Evolutionary conservation across 805 yeast species (phyloP).

Genomic region (Saccharomycodes ludwigii): DNA sequence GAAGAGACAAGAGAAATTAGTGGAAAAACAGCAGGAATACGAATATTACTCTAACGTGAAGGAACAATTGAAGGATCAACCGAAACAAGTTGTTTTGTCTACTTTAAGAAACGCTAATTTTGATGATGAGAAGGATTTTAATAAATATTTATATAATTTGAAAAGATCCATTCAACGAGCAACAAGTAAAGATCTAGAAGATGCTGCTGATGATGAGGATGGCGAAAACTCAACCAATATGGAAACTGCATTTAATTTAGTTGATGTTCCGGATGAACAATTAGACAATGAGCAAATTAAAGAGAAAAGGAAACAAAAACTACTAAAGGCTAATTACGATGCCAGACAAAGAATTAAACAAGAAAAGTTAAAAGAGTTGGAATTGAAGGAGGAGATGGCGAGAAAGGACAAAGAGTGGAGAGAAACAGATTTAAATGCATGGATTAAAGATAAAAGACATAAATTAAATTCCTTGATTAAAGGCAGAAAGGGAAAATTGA

Average conservation of each 20-base stretch:
- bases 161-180: conserved; percentile 63
- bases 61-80: conserved; percentile 36
- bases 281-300: conserved; percentile 67
- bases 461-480: conserved; percentile 49
- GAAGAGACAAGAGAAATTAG: conserved; percentile 64
- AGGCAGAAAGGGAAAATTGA: conserved; percentile 51
- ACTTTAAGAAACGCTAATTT: conserved; percentile 63
- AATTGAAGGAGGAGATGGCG: conserved; percentile 46
- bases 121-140: conserved; percentile 59
- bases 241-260: conserved; percentile 49
- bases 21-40: conserved; percentile 70
- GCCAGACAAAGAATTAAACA: conserved; percentile 75
- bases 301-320: conserved; percentile 75
- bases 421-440: conserved; percentile 53
- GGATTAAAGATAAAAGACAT: conserved; percentile 64
- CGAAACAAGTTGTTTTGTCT: conserved; percentile 41
- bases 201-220: conserved; percentile 31
- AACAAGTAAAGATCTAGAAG: conserved; percentile 51
- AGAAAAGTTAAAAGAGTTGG: conserved; percentile 58
- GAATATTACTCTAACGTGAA: conserved; percentile 54
- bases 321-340: conserved; percentile 77
- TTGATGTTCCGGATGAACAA: conserved; percentile 77
- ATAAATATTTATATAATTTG: conserved; percentile 48
- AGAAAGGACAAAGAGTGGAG: conserved; percentile 70
- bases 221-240: conserved; percentile 35